Conservation (phyloP, 352 stramenopile genomes). For the Phytophthora meadii region DNA sequence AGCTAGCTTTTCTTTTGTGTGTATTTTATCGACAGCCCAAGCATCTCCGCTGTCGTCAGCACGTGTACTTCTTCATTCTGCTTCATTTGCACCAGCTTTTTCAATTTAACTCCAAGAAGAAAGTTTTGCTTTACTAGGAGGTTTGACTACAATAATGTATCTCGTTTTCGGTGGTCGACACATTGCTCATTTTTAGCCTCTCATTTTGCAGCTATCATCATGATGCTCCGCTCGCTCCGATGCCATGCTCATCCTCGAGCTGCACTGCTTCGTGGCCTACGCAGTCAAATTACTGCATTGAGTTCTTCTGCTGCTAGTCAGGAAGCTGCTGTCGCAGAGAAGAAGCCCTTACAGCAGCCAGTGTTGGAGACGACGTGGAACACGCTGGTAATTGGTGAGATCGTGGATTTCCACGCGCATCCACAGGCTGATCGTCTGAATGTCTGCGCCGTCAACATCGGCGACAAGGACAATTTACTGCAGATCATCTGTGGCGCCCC, state of each 20-base stretch:
- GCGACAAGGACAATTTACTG: slow-evolving; percentile 60
- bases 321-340: slow-evolving; percentile 16
- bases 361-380: slow-evolving; percentile 64
- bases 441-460: slow-evolving; percentile 71
- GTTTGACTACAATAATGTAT: slow-evolving; percentile 7
- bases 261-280: slow-evolving; percentile 13
- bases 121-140: slow-evolving; percentile 38
- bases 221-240: slow-evolving; percentile 28
- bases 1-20: slow-evolving; percentile 45
- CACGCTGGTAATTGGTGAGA: slow-evolving; percentile 75
- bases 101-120: slow-evolving; percentile 37
- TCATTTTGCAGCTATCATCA: slow-evolving; percentile 21
- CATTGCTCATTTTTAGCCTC: slow-evolving; percentile 7
- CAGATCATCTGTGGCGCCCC: slow-evolving; percentile 82
- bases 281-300: slow-evolving; percentile 24
- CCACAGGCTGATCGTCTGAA: slow-evolving; percentile 72
- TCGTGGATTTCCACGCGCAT: slow-evolving; percentile 64
- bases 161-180: slow-evolving; percentile 17
- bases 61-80: slow-evolving; percentile 41
- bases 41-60: slow-evolving; percentile 31
- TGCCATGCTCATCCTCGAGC: slow-evolving; percentile 2
- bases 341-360: slow-evolving; percentile 31
- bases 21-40: slow-evolving; percentile 48
- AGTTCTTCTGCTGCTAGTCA: slow-evolving; percentile 16
- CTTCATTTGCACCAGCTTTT: slow-evolving; percentile 30